Percentiles rank a stretch among this genome's conserved stretches.
Evolutionary conservation across 139 green algal genomes (phyloP).

Genomic region (Dunaliella primolecta): DNA sequence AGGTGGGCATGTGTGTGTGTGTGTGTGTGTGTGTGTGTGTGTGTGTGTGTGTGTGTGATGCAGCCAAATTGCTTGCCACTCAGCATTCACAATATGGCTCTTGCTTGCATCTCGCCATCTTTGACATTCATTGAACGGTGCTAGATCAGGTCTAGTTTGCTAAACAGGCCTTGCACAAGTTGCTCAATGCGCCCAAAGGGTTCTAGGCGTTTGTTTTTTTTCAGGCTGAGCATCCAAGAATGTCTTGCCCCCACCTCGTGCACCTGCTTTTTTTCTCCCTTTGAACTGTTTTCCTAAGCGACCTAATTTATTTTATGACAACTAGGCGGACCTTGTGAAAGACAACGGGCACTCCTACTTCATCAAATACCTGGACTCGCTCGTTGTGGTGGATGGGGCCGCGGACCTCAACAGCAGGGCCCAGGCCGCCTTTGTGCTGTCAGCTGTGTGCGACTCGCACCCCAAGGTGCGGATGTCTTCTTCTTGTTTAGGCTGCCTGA

Average conservation of each 20-base stretch:
- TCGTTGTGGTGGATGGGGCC: slow-evolving; percentile 7
- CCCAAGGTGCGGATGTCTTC: slow-evolving; percentile 38
- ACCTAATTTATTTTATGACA: too few relatives aligned
- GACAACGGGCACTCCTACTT: slow-evolving; percentile 96
- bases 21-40: neutral
- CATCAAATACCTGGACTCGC: slow-evolving; percentile 83
- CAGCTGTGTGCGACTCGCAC: slow-evolving; percentile 84
- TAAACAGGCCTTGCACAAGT: too few relatives aligned
- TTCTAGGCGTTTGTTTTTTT: too few relatives aligned
- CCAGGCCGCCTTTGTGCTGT: slow-evolving; percentile 92
- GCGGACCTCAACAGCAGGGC: slow-evolving; percentile 42
- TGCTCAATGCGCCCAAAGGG: too few relatives aligned
- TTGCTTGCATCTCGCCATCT: neutral
- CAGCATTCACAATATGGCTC: neutral
- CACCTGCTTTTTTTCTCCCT: too few relatives aligned
- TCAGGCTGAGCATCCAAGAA: too few relatives aligned
- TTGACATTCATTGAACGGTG: neutral
- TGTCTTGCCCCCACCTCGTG: too few relatives aligned
- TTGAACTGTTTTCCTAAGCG: too few relatives aligned
- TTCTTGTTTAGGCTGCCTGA: too few relatives aligned
- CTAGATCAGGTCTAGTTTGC: too few relatives aligned
- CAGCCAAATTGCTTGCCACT: too few relatives aligned
- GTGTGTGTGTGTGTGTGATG: neutral
- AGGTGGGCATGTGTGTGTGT: too few relatives aligned
- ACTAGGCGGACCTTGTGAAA: slow-evolving; percentile 89